Base-by-base conservation (phyloP, 495 filamentous ascomycete species). In the Massariosphaeria phaeospora region DNA sequence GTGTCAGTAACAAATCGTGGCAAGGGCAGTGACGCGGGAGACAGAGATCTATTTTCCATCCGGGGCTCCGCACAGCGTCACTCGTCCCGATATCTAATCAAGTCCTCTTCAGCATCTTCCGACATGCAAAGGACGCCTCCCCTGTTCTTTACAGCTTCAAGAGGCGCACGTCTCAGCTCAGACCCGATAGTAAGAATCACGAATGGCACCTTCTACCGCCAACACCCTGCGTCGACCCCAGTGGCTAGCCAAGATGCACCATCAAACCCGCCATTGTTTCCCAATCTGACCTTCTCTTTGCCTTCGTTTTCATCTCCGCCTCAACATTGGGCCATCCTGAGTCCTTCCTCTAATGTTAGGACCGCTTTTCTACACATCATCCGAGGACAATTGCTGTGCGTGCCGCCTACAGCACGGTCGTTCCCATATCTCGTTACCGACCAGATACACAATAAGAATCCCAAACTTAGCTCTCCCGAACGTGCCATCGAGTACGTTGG, bases 401-500 rank as follows among this genome's bases (percentile, higher is more conserved):
- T 85, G 25, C 89, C 90, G 3, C 83, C 88, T 3, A 75, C 69
- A 2, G 85, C 88, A 2, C 79, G 88, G 36, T 79, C 79, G 6
- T 91, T 81, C 63, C 90, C 89, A 1, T 87, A 86, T 70, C 79
- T 96, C 3, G 75, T 79, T 13, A 76, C 78, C 9, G 75, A 83
- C 25, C 75, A 82, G 26, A 76, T 89, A 17, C 69, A 72, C n/a
- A 44, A 58, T 4, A 78, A 76, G 44, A 72, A 82, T 62, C 73
- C 79, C 18, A 65, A 69, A 7, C 64, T 86, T 27, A 75, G 83
- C 20, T 73, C 72, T 45, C 77, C 83, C 0, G 71, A 68, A 6
- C 75, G 76, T 55, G 88, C 89, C 0, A 84, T 96, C 45, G 82
- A 84, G 55, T 88, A 91, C 67, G 84, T 95, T 39, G 90, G 90